These are phyloP conservation scores for Melanomma pulvis-pyrius DNA, from an alignment of 495 filamentous ascomycete genomes.

Conservation along the genomic window DNA sequence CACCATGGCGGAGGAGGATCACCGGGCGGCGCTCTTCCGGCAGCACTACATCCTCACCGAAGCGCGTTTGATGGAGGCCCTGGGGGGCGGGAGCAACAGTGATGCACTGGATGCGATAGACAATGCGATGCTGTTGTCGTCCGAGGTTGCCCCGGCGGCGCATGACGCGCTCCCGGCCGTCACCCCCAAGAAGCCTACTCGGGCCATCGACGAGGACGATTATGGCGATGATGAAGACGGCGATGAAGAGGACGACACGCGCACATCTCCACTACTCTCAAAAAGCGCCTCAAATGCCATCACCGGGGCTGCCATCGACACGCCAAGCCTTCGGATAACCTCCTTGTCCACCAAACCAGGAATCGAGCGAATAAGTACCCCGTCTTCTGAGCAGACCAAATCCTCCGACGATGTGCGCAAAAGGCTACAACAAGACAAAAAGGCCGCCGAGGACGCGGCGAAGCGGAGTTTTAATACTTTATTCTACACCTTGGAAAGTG, in stretches of 20 bases:
- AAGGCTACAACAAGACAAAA: conserved; percentile 91
- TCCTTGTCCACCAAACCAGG: conserved; percentile 42
- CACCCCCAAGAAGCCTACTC: conserved; percentile 62
- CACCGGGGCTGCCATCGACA: conserved; percentile 43
- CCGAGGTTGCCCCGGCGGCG: conserved; percentile 45
- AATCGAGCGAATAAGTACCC: conserved; percentile 44
- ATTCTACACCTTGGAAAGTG: conserved; percentile 93
- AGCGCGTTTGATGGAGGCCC: conserved; percentile 61
- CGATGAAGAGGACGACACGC: conserved; percentile 60
- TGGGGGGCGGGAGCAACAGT: conserved; percentile 53
- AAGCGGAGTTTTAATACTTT: conserved; percentile 86
- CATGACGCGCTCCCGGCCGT: conserved; percentile 48
- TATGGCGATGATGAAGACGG: conserved; percentile 83
- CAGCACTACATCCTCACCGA: conserved; percentile 63
- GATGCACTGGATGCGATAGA: conserved; percentile 43
- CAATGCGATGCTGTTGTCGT: conserved; percentile 41
- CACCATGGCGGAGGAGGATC: conserved; percentile 61
- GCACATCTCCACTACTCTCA: conserved; percentile 60
- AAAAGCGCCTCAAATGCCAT: conserved; percentile 58
- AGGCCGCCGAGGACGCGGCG: conserved; percentile 85
- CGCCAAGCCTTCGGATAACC: conserved; percentile 48
- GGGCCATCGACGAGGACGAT: conserved; percentile 81
- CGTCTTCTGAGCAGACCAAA: conserved; percentile 57
- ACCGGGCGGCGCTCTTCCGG: conserved; percentile 62
- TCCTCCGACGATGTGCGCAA: conserved; percentile 85